Evolutionary conservation across 1,284 basidiomycete genomes (phyloP).

Genomic region (Vanrija sp.): DNA sequence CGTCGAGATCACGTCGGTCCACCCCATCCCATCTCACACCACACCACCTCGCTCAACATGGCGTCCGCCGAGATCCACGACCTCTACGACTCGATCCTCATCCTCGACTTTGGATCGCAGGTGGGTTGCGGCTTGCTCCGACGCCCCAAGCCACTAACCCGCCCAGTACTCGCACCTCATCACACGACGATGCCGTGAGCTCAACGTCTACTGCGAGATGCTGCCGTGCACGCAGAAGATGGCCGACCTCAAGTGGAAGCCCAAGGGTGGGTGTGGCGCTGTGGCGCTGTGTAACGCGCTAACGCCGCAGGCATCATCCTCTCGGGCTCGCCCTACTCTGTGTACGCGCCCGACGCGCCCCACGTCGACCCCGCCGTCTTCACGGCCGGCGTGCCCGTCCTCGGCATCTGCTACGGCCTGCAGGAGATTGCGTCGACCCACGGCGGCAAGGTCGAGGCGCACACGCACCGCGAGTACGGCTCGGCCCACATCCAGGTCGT

Average conservation of each 20-base stretch:
- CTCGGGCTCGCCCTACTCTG: conserved; percentile 97
- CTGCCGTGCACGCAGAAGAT: conserved; percentile 95
- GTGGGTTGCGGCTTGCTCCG: conserved; percentile 50
- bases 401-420: conserved; percentile 98
- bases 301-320: conserved; percentile 77
- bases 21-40: conserved; percentile 6
- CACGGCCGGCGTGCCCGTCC: conserved; percentile 79
- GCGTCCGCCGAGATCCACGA: conserved; percentile 68
- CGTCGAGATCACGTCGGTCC: not conserved
- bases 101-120: conserved; percentile 97
- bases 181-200: conserved; percentile 94
- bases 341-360: conserved; percentile 89
- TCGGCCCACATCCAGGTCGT: conserved; percentile 76
- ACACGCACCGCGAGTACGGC: conserved; percentile 93
- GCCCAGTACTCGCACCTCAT: conserved; percentile 93
- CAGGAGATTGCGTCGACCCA: conserved; percentile 91
- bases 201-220: conserved; percentile 95
- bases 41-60: conserved; percentile 13
- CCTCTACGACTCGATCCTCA: conserved; percentile 93
- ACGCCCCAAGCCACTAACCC: not conserved
- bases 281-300: not conserved
- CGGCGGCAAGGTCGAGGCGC: conserved; percentile 81
- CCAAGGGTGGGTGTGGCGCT: conserved; percentile 65
- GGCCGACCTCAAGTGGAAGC: conserved; percentile 84
- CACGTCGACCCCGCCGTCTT: conserved; percentile 97